Evolutionary conservation across 257 asterid genomes (phyloP), one percentile per base, ranked within the genome.

Genomic region (Lycium barbarum): DNA sequence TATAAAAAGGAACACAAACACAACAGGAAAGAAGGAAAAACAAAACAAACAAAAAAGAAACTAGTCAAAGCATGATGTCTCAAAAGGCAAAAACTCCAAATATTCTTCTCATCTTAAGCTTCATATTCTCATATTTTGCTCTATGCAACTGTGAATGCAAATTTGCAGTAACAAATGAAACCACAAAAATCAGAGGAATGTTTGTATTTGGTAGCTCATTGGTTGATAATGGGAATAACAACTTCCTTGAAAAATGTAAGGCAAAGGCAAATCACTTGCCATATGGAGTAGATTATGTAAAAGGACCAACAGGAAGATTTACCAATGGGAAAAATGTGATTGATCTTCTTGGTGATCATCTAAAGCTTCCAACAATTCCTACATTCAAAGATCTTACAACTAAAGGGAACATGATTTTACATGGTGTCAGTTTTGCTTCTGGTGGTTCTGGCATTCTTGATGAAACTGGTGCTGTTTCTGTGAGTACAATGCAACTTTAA

Each of bases 401-500:
- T 0, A 92, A 20, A 54, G 98, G 97, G 26, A 83, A 18, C 1
- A 86, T n/a, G 26, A 92, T 92, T 62, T 36, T 93, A 79, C 58
- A 88, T 79, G 97, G 98, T 38, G 97, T 95, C 22, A 89, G 92
- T 84, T 95, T 45, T 86, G 97, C 95, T 57, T 93, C 97, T 57
- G 98, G 98, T 78, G 97, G 92, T 83, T 95, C 98, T 78, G 98
- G 98, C 3, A 95, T 95, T 20, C 90, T 93, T 9, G 97, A 95
- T 87, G 84, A 84, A n/a, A 95, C 97, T 17, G 96, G 98, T 70
- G 81, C 86, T 53, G 11, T 88, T 83, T 89, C 91, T 3, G 97
- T 94, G 87, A 89, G 94, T 51, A 40, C 45, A 5, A 40, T 40
- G 6, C 45, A 40, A 20, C 18, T 45, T 43, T 72, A 45, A 67